Evolutionary conservation across 2,329 filamentous ascomycete genomes (phyloP).

Genomic region (Diaporthe humulicola): DNA sequence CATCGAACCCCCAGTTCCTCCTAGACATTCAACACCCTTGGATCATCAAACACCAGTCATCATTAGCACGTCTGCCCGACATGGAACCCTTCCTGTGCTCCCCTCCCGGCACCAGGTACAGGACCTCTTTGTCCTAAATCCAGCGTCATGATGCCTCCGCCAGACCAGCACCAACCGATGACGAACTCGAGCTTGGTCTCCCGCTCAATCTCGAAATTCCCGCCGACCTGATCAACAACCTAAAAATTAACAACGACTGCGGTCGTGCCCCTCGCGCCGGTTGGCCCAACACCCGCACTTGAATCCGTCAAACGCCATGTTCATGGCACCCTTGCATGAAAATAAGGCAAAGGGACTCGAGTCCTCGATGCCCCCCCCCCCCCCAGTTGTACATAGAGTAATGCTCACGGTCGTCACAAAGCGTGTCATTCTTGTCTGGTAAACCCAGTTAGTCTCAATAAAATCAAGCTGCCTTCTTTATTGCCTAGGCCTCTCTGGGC

Average conservation of each 20-base stretch:
- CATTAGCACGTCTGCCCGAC: slow-evolving; percentile 8
- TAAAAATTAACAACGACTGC: not conserved
- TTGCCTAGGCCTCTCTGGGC: too few species aligned
- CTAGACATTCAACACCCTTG: slow-evolving; percentile 6
- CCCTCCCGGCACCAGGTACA: slow-evolving; percentile 43
- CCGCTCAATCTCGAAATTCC: not conserved
- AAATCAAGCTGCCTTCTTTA: too few species aligned
- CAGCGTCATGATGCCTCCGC: not conserved
- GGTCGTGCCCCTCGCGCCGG: not conserved
- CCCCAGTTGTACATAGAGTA: too few species aligned
- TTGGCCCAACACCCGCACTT: not conserved
- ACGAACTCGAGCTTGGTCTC: too few species aligned
- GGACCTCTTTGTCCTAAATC: not conserved
- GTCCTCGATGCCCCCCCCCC: too few species aligned
- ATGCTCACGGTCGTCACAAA: too few species aligned
- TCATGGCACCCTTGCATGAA: too few species aligned
- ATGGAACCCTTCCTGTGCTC: slow-evolving; percentile 9
- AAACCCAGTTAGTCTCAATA: too few species aligned
- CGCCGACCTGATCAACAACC: not conserved
- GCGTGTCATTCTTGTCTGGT: too few species aligned
- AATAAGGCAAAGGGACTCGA: too few species aligned
- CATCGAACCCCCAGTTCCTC: slow-evolving; percentile 4
- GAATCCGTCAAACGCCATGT: too few species aligned
- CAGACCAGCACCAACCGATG: not conserved
- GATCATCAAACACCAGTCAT: slow-evolving; percentile 18